These are phyloP conservation scores for Stephania cephalantha DNA, from an alignment of 164 flowering plant genomes.

Conservation along the genomic window DNA sequence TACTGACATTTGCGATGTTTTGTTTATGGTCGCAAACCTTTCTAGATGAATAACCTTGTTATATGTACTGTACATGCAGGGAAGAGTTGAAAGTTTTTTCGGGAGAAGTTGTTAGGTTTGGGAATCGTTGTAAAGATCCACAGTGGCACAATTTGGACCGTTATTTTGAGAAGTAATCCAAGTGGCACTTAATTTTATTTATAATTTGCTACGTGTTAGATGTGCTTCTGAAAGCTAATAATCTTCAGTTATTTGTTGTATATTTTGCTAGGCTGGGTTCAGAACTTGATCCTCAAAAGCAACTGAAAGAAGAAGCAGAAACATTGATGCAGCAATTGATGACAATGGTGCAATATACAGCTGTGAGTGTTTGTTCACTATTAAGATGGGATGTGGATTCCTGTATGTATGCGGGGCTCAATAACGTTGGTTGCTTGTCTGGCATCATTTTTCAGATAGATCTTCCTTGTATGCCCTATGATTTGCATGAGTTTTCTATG, in stretches of 20 bases:
- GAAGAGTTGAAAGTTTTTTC: conserved; percentile 74
- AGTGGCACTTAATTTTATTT: conserved; percentile 5
- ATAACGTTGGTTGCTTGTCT: not conserved
- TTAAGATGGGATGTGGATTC: not conserved
- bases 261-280: conserved; percentile 44
- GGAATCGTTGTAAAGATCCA: conserved; percentile 93
- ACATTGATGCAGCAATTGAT: conserved; percentile 60
- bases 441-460: no score
- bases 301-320: conserved; percentile 66
- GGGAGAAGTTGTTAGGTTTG: conserved; percentile 86
- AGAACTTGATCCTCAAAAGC: conserved; percentile 50
- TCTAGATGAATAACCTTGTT: conserved; percentile 2
- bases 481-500: not conserved
- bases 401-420: not conserved
- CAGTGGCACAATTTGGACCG: conserved; percentile 90
- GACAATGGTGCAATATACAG: conserved; percentile 70
- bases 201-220: not conserved
- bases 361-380: conserved; percentile 45
- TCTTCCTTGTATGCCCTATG: not conserved
- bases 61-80: conserved; percentile 32
- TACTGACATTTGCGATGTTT: not conserved
- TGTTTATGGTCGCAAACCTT: conserved; percentile 2
- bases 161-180: conserved; percentile 68
- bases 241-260: conserved; percentile 2
- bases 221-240: not conserved